Evolutionary conservation across 345 rosid genomes (phyloP), one percentile per base, ranked within the genome.

Genomic region (Microthlaspi erraticum): DNA sequence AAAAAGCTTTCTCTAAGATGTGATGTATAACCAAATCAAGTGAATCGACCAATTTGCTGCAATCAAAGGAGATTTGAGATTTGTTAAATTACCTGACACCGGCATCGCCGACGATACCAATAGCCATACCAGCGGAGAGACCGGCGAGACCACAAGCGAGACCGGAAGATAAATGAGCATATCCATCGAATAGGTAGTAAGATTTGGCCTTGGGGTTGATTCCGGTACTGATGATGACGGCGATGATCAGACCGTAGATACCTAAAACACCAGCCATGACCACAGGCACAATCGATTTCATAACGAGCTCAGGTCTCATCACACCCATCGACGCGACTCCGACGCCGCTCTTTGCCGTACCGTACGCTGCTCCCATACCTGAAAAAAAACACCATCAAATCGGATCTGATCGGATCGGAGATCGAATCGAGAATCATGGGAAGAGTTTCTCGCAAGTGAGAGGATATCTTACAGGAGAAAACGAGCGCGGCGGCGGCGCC

Each of bases 301-400:
- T 88, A 33, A 86, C 91, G 56, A 88, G 86, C 64, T 88, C 91
- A 14, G 91, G 91, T 76, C 94, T 81, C 94, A 88, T 88, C 70
- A 88, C 94, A 23, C 91, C 94, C 89, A 88, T 86, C 2, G 89
- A 88, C 17, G 89, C 94, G 43, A 88, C 89, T 0, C 91, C 94
- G 0, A 86, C 91, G 1, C 93, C 91, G 41, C 93, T 86, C 86
- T 86, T 88, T 17, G 88, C 90, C 6, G 90, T 87, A 31, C 90
- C 90, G 41, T 87, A 87, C n/a, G 93, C 90, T 1, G 90, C 90
- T 72, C 92, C 92, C 92, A 87, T 87, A 65, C 92, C 92, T 85
- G 61, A 18, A 51, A 20, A 39, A 1, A 48, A 6, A 13, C 42
- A 11, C 2, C 20, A 67, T 18, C 9, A 11, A 60, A 58, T n/a